A percentile compares a stretch with the other conserved stretches of the same genome.
phyloP scores from a whole-genome alignment of 495 filamentous ascomycete genomes.

The Penicillium alfredii region DNA sequence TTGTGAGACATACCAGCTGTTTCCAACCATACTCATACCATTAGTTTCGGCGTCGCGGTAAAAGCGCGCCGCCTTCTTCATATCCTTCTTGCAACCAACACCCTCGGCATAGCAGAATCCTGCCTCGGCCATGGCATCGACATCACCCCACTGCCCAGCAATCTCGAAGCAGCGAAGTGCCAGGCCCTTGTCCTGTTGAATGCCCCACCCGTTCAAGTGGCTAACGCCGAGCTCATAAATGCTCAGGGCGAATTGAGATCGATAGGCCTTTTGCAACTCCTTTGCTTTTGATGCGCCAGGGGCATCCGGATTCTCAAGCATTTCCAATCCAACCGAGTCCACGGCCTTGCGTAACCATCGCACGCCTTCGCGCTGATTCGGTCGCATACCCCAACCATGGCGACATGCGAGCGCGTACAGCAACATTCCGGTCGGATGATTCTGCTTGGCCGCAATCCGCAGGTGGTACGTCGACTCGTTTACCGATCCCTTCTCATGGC shows the following conservation, averaged over 20 bases:
- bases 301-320: conserved; percentile 68
- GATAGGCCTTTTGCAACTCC: conserved; percentile 67
- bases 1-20: conserved; percentile 90
- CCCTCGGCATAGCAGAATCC: conserved; percentile 86
- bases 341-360: conserved; percentile 87
- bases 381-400: conserved; percentile 97
- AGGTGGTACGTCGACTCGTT: conserved; percentile 95
- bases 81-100: conserved; percentile 85
- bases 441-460: conserved; percentile 77
- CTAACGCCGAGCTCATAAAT: conserved; percentile 96
- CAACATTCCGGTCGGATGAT: conserved; percentile 88
- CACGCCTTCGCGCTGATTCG: conserved; percentile 82
- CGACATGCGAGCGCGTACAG: conserved; percentile 92
- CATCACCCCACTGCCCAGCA: conserved; percentile 94
- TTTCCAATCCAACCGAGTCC: conserved; percentile 73
- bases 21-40: conserved; percentile 95
- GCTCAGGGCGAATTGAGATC: conserved; percentile 87
- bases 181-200: conserved; percentile 81
- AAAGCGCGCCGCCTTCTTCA: conserved; percentile 88
- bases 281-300: conserved; percentile 56
- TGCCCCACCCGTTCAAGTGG: conserved; percentile 97
- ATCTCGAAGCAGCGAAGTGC: conserved; percentile 94
- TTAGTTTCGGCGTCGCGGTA: conserved; percentile 87
- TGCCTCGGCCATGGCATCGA: conserved; percentile 82
- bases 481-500: conserved; percentile 77